phyloP scores from a whole-genome alignment of 2,329 filamentous ascomycete genomes.

The Fusarium incarnatum region DNA sequence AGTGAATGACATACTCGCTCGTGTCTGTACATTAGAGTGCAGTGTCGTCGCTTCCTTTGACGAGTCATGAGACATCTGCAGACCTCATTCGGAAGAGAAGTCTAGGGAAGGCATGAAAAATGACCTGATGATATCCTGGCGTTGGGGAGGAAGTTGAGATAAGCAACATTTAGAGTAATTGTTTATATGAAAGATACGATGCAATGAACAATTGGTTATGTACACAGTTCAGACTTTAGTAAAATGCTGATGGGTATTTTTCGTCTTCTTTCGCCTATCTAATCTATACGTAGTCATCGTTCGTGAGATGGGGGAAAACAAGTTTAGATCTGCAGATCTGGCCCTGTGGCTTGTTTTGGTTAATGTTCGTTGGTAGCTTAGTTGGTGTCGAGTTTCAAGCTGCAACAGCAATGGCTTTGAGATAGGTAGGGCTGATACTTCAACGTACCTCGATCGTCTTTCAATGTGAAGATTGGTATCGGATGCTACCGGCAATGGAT shows the following conservation, averaged over 20 bases:
- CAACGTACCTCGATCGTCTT: background rate
- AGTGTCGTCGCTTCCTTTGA: background rate
- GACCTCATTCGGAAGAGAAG: conserved; percentile 21
- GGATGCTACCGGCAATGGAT: background rate
- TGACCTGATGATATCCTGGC: conserved; percentile 39
- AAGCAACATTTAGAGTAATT: conserved; percentile 26
- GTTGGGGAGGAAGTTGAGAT: conserved; percentile 31
- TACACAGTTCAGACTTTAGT: background rate
- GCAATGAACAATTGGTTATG: conserved; percentile 23
- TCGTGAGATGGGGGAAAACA: background rate
- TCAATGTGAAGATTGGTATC: background rate
- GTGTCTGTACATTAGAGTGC: conserved; percentile 5
- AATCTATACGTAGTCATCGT: background rate
- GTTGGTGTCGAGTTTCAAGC: background rate
- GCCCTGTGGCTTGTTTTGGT: background rate
- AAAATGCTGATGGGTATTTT: background rate
- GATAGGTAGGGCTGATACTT: background rate
- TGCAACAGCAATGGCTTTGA: background rate
- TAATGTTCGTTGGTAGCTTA: background rate
- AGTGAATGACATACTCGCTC: conserved; percentile 11
- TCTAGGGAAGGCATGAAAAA: conserved; percentile 21
- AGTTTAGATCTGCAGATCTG: background rate
- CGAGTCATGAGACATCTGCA: conserved; percentile 4
- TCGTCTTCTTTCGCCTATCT: background rate
- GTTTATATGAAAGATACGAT: conserved; percentile 33